Base-by-base conservation (phyloP, 352 stramenopile genomes). In the Plasmopara halstedii region DNA sequence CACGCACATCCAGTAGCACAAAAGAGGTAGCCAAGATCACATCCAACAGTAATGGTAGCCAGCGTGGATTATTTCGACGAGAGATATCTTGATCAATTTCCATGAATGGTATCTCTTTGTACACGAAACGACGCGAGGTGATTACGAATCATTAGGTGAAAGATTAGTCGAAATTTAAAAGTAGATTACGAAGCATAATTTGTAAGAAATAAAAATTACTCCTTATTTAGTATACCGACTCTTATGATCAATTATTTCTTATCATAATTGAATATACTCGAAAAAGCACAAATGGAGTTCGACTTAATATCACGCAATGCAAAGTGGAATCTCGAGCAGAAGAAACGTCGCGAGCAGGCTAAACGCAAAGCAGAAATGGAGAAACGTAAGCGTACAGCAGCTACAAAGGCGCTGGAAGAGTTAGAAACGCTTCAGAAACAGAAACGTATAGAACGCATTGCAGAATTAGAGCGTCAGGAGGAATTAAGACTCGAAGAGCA, bases 261-360 rank as follows among this genome's bases (percentile, higher is more conserved):
- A 9, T 27, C 23, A 27, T 27, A 27, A 27, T 27, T 29, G 25
- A 29, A 29, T n/a, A 29, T 29, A 11, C 11, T 3, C n/a, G 2
- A 37, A 21, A 18, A 3, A 25, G 7, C 14, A 40, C 11, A 6
- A 8, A 85, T 88, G 76, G 76, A 88, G 50, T 62, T 88, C 58
- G 76, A 88, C 41, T 56, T 88, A 53, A 85, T 74, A 46, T 46
- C 64, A 1, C 76, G 76, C 61, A 70, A 66, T 56, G 56, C 71
- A 58, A 85, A 85, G 56, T 85, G 70, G 71, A 83, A 64, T 51
- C 69, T 62, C 15, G 76, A 88, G 50, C 64, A 85, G 48, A 58
- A 70, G 32, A 82, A 82, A 38, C 71, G 59, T 21, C 69, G 72
- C 40, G 72, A 79, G 14, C 65, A 75, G 36, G 72, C 72, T 26